A percentile compares a stretch with the other conserved stretches of the same genome.
Conservation (phyloP, 2,329 filamentous ascomycete genomes). For the Xylariaceae sp. region DNA sequence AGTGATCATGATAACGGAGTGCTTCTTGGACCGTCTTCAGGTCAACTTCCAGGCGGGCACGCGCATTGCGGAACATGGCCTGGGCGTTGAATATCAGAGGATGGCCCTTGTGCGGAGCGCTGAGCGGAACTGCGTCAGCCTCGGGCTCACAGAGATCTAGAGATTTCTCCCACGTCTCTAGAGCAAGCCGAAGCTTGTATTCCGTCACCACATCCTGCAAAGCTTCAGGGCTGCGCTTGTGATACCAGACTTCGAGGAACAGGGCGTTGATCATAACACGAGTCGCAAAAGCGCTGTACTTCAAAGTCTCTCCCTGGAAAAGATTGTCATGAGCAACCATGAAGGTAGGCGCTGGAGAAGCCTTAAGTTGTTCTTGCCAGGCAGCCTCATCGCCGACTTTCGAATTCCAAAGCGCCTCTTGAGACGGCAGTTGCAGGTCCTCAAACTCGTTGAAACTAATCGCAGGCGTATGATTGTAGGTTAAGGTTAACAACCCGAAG, state of each 20-base stretch:
- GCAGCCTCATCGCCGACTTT: constrained; percentile 74
- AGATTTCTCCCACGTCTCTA: constrained; percentile 99
- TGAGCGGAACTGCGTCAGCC: constrained; percentile 82
- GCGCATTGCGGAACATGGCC: constrained; percentile 94
- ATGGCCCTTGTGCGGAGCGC: constrained; percentile 93
- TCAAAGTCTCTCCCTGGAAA: constrained; percentile 87
- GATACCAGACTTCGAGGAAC: constrained; percentile 98
- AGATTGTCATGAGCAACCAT: constrained; percentile 93
- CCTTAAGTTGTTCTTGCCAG: constrained; percentile 80
- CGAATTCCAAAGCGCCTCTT: constrained; percentile 92
- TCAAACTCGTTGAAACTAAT: constrained; percentile 99
- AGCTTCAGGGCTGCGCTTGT: constrained; percentile 97
- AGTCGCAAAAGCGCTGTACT: constrained; percentile 95
- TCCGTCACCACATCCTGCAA: constrained; percentile 96
- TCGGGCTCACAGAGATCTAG: constrained; percentile 92
- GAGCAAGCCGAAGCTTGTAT: constrained; percentile 91
- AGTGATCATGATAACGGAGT: constrained; percentile 93
- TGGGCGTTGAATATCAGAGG: constrained; percentile 97
- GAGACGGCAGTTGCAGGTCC: constrained; percentile 86
- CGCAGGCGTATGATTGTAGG: constrained; percentile 96
- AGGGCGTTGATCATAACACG: constrained; percentile 98
- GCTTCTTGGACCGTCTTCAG: constrained; percentile 96
- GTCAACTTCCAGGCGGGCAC: constrained; percentile 89
- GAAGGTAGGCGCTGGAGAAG: constrained; percentile 78
- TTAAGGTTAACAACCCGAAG: constrained; percentile 91